Base-by-base conservation (phyloP, 192 early-diverging fungal species). In the Pilobolus umbonatus region DNA sequence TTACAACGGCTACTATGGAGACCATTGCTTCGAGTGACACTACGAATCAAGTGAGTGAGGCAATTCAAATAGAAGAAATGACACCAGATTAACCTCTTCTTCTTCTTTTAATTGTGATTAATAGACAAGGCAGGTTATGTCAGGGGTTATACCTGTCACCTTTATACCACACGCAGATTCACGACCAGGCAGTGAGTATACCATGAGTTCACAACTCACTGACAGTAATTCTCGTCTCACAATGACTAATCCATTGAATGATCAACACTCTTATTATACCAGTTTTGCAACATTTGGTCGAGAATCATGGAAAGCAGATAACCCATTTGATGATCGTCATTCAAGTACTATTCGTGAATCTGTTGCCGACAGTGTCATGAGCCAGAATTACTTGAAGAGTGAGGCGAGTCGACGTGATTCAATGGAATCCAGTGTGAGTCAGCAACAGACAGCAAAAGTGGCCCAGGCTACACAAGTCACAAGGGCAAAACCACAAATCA, bases 61-160 rank as follows among this genome's bases (percentile, higher is more conserved):
- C n/a, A n/a, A n/a, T n/a, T n/a, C n/a, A n/a, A n/a, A n/a, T n/a
- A n/a, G n/a, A n/a, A n/a, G n/a, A n/a, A n/a, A n/a, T n/a, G n/a
- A n/a, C n/a, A n/a, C n/a, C n/a, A n/a, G n/a, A n/a, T n/a, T n/a
- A n/a, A n/a, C 42, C n/a, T 5, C 15, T 29, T 29, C n/a, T n/a
- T n/a, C n/a, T n/a, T n/a, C n/a, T n/a, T n/a, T n/a, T 19, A 38
- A 3, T 26, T 24, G 14, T 46, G n/a, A 46, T n/a, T 6, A 35
- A 30, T 40, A 61, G 28, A 30, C 21, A 28, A 35, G 29, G 34
- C 54, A 57, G 30, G 17, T 44, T 31, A 61, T 43, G 28, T 72
- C 70, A n/a, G 70, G 62, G 14, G 70, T 72, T 35, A 65, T 72
- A 40, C 70, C 70, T 25, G 55, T 72, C 2, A 60, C 70, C 1